Base-by-base conservation (phyloP, 2,329 filamentous ascomycete genomes). In the Fusarium humuli region DNA sequence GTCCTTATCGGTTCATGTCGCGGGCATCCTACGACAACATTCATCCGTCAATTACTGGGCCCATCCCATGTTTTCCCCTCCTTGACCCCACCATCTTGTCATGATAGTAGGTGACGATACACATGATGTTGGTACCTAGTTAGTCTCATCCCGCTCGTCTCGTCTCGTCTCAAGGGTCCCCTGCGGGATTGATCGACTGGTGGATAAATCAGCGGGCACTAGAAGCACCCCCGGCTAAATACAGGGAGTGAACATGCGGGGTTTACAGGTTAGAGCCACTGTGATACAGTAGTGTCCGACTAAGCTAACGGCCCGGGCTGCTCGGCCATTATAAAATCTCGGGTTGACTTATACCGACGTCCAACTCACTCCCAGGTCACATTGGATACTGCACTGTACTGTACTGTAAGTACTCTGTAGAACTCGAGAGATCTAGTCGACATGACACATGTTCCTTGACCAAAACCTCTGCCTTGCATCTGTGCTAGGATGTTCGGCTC, bases 401-500 rank as follows among this genome's bases (percentile, higher is more conserved):
- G 18, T 18, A n/a, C 34, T 37, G 34, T n/a, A 37, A 5, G 34
- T 37, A 37, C 18, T 10, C 10, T 37, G 18, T 37, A 37, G 34
- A 37, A 37, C 34, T 37, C 34, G 18, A 11, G 34, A 10, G 18
- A n/a, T 37, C 18, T 37, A 18, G 34, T 37, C 22, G 41, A 10
- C 10, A 40, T 16, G 18, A 11, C 23, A 41, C 34, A 41, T 6
- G 13, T 52, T 27, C 25, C 30, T 27, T 52, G 34, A 52, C 18
- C n/a, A 29, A 12, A 18, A 30, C 34, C 42, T 44, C 44, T 57
- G 48, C 32, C 25, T 13, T 49, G 61, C 46, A 30, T 60, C 47
- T 29, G 57, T 66, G 46, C 73, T 75, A 75, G 73, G 73, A 53
- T 70, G 29, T 66, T 71, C 73, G 73, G 71, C 70, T 57, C 73